Base-by-base conservation (phyloP, 768 basidiomycete genomes). In the Pleurotus citrinopileatus region DNA sequence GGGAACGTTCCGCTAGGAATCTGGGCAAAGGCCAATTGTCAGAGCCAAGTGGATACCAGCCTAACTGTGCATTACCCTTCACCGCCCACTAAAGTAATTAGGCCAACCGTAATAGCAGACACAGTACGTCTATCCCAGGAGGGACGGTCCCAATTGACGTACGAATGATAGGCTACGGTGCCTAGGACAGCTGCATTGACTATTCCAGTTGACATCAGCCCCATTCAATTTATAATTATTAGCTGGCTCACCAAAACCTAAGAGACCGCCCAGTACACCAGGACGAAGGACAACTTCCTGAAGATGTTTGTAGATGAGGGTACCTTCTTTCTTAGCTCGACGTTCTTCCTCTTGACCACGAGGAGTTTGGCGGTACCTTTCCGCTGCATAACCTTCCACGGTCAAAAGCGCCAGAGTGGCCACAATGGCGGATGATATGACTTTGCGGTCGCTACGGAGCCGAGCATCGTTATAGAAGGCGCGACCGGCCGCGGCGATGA, bases 161-260 rank as follows among this genome's bases (percentile, higher is more conserved):
- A 91, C 0, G 76, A 73, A 54, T 79, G 67, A 65, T 86, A 91
- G 2, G 86, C 86, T 12, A 89, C 67, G 15, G 76, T 66, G 2
- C 84, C 82, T 25, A 91, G 63, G 10, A 91, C 65, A 3, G 77
- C 83, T 1, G 84, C 69, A 60, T 91, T 91, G 46, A 86, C 82
- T 84, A 46, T n/a, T 23, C 51, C 27, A 7, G 0, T 28, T 2
- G 2, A 55, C 28, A 57, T 27, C 45, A 25, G 36, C 60, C 28
- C n/a, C n/a, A n/a, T n/a, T n/a, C n/a, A n/a, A n/a, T n/a, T n/a
- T n/a, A n/a, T n/a, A n/a, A n/a, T 2, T 25, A 26, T 10, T 10
- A 42, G 15, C 25, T 56, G 22, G 69, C 81, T 68, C 62, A 87
- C 87, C 57, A 32, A 83, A 55, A 48, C 87, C 86, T 38, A 86